A percentile compares a stretch with the other conserved stretches of the same genome.
phyloP scores from a whole-genome alignment of 2,329 filamentous ascomycete species.

The Volutella citrinella region DNA sequence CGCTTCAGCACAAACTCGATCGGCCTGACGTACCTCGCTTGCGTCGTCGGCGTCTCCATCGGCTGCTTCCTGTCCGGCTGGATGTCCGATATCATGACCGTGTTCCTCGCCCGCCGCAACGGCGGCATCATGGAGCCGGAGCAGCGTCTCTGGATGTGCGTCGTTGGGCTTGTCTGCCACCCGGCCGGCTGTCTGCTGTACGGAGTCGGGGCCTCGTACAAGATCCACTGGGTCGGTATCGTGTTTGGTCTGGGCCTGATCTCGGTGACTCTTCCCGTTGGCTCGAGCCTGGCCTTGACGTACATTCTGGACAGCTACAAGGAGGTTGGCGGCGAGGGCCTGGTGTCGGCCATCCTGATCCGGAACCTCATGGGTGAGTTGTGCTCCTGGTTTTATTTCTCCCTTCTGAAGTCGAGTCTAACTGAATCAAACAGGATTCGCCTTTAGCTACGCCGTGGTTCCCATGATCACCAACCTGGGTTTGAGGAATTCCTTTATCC shows the following conservation, averaged over 20 bases:
- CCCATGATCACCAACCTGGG: constrained; percentile 19
- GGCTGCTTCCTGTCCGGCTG: constrained; percentile 21
- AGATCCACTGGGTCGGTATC: constrained; percentile 22
- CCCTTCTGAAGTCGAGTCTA: not conserved
- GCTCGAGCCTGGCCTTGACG: constrained; percentile 19
- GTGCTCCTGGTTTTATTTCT: too few species aligned
- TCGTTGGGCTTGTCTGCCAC: constrained; percentile 17
- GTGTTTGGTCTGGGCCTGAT: constrained; percentile 20
- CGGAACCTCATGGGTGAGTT: constrained; percentile 21
- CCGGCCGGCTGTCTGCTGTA: constrained; percentile 22
- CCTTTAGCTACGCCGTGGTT: constrained; percentile 22
- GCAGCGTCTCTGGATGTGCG: constrained; percentile 21
- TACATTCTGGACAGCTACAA: constrained; percentile 25
- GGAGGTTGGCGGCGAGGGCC: constrained; percentile 18
- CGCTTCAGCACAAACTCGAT: constrained; percentile 16
- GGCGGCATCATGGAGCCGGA: constrained; percentile 24
- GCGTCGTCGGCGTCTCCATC: constrained; percentile 17
- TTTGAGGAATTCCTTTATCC: constrained; percentile 18
- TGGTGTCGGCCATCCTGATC: constrained; percentile 20
- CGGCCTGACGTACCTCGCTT: constrained; percentile 18
- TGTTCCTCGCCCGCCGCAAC: constrained; percentile 19
- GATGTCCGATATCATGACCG: constrained; percentile 17
- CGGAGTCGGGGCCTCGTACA: constrained; percentile 19
- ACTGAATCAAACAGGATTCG: constrained; percentile 15
- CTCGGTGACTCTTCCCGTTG: constrained; percentile 18